Base-by-base conservation (phyloP, 1,284 basidiomycete genomes). In the Apiotrichum laibachii region DNA sequence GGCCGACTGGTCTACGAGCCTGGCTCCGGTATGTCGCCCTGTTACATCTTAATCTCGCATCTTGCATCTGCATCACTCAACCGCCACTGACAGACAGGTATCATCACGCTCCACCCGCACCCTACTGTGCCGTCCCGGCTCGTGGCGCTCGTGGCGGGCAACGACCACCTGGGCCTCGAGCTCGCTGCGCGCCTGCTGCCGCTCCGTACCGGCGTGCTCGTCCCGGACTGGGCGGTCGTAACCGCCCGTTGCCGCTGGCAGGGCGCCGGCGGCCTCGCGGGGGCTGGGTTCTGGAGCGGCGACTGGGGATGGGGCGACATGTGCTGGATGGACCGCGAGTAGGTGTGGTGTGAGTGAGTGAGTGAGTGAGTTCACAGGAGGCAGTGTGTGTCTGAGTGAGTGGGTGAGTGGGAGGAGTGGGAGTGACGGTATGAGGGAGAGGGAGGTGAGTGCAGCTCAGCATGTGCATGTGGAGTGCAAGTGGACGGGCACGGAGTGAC, bases 171-270 rank as follows among this genome's bases (percentile, higher is more conserved):
- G 2, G 86, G 85, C 1, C 76, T 90, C 5, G 89, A 91, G 71
- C 80, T 84, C 50, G 84, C 82, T 0, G 73, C 82, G 1, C 82
- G 87, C 37, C 77, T 91, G n/a, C 87, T 92, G 66, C 90, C 90
- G 1, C 83, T 88, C 22, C 84, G 90, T 13, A 92, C 89, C 0
- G 90, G 89, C 5, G 80, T 91, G 2, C 66, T 65, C 12, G 69
- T 76, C 15, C 88, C 90, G 1, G 88, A 90, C 68, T 92, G 89
- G 88, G 70, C 88, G 2, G 80, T 90, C 18, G 78, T 86, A 2
- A 82, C 83, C 10, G 72, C 77, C 3, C 72, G 77, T 11, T 80
- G 83, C 13, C 86, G 86, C 65, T 72, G 67, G 52, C 76, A 83
- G 19, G 88, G 86, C 12, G 84, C 86, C 15, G 88, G 83, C 13